Base-by-base conservation (phyloP, 2,329 filamentous ascomycete genomes). In the Fusarium sulawesiense region DNA sequence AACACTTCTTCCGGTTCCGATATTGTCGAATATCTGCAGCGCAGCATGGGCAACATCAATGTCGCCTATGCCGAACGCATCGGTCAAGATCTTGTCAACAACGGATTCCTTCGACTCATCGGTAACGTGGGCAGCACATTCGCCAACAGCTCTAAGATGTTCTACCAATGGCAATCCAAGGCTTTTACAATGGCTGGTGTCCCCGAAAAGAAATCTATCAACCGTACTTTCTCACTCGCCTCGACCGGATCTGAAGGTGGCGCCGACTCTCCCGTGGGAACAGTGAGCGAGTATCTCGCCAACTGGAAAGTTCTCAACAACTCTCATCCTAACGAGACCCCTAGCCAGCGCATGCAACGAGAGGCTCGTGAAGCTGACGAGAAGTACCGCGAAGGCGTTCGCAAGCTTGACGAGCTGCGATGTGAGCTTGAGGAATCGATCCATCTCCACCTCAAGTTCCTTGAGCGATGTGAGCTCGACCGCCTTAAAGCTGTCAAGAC, bases 401-500 rank as follows among this genome's bases (percentile, higher is more conserved):
- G 89, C 76, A 95, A 93, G 81, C 88, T 99, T 40, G 96, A 99
- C 78, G 90, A 93, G 73, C 87, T 98, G 77, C 90, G 96, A 44
- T 98, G 96, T 83, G 93, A 93, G 60, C 85, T 99, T n/a, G 96
- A 99, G 81, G 94, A 99, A 80, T 91, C 93, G 60, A 98, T 99
- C 79, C 89, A 97, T 70, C 87, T 95, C 50, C 94, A 98, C 78
- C 87, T 99, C 72, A 93, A 91, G 78, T 99, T 98, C 81, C 93
- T 99, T 81, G 96, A 99, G 84, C 93, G 95, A 66, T 99, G 96
- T 80, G 96, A 99, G 81, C 84, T 98, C 66, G 97, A 99, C 80
- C 89, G 97, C 67, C 86, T 99, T 50, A 98, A 97, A 85, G 96
- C 97, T 21, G 96, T 99, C 86, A 98, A 99, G 86, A 95, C 95